Evolutionary conservation across 2,329 filamentous ascomycete genomes (phyloP).

Genomic region (Xylariaceae sp.): DNA sequence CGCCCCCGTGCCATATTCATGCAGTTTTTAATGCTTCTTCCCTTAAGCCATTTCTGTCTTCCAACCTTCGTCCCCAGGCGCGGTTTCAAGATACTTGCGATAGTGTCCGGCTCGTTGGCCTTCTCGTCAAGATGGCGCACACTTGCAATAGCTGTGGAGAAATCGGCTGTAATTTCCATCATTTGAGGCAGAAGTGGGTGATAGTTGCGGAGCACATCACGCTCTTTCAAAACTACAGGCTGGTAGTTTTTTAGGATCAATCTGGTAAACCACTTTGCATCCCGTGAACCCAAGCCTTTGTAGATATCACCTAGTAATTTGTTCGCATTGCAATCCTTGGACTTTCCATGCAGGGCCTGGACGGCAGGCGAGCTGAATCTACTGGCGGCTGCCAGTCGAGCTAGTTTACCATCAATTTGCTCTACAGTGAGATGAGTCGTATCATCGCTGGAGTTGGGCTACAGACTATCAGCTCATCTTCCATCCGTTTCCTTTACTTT

Average conservation of each 20-base stretch:
- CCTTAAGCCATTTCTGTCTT: conserved; percentile 59
- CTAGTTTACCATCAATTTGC: conserved; percentile 62
- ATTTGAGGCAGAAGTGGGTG: conserved; percentile 66
- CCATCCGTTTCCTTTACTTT: no score
- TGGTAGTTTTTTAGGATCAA: conserved; percentile 70
- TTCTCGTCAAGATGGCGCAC: conserved; percentile 37
- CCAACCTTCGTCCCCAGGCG: conserved; percentile 58
- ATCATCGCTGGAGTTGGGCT: conserved; percentile 41
- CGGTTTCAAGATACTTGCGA: conserved; percentile 41
- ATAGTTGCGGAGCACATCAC: conserved; percentile 51
- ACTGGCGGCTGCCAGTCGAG: conserved; percentile 60
- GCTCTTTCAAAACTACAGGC: conserved; percentile 58
- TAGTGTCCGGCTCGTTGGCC: conserved; percentile 21
- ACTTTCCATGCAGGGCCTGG: conserved; percentile 33
- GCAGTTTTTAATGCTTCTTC: conserved; percentile 68
- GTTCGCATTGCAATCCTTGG: conserved; percentile 33
- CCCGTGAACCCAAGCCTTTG: conserved; percentile 53
- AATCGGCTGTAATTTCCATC: conserved; percentile 63
- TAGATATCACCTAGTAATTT: conserved; percentile 52
- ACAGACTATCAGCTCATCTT: conserved; percentile 3
- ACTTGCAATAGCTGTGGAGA: conserved; percentile 53
- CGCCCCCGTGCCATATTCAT: conserved; percentile 55
- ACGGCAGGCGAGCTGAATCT: conserved; percentile 65
- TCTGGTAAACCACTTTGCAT: conserved; percentile 84
- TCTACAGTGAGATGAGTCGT: conserved; percentile 56